phyloP scores from a whole-genome alignment of 306 rosid species.

The Sphenostylis stenocarpa region DNA sequence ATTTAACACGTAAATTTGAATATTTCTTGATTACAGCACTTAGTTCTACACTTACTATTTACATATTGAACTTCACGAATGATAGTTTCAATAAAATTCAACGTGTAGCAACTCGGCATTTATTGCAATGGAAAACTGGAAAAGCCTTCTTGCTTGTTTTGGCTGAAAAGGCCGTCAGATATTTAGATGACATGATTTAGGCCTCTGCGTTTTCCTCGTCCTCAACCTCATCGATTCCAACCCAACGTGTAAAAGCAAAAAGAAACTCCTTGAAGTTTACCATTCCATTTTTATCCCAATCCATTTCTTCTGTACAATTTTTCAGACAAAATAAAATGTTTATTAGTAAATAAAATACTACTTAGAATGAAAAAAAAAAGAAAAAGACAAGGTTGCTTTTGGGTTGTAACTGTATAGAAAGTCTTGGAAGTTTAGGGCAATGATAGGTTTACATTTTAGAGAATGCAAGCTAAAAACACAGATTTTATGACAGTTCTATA shows the following conservation, averaged over 20 bases:
- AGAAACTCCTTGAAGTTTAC: slow-evolving; percentile 96
- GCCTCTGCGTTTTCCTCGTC: slow-evolving; percentile 59
- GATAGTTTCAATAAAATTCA: slow-evolving; percentile 24
- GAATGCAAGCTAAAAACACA: not conserved
- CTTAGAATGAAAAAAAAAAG: not conserved
- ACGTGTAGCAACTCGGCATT: slow-evolving; percentile 35
- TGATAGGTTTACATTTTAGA: not conserved
- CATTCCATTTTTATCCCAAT: slow-evolving; percentile 99
- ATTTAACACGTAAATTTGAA: slow-evolving; percentile 25
- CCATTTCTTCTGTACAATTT: slow-evolving; percentile 89
- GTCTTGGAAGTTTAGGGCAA: not conserved
- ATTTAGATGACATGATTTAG: slow-evolving; percentile 16
- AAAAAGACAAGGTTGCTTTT: not conserved
- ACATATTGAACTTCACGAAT: slow-evolving; percentile 35
- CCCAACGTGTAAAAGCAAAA: slow-evolving; percentile 89
- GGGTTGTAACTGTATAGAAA: not conserved
- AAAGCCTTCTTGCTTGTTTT: slow-evolving; percentile 27
- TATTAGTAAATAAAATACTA: not conserved
- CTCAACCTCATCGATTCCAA: slow-evolving; percentile 88
- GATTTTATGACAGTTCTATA: not conserved
- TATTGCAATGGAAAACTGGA: slow-evolving; percentile 42
- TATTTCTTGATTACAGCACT: slow-evolving; percentile 26
- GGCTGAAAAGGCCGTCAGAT: slow-evolving; percentile 13
- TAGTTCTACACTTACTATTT: slow-evolving; percentile 39
- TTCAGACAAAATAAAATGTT: not conserved